phyloP scores from a whole-genome alignment of 768 basidiomycete species.

The Boletus insuetus region DNA sequence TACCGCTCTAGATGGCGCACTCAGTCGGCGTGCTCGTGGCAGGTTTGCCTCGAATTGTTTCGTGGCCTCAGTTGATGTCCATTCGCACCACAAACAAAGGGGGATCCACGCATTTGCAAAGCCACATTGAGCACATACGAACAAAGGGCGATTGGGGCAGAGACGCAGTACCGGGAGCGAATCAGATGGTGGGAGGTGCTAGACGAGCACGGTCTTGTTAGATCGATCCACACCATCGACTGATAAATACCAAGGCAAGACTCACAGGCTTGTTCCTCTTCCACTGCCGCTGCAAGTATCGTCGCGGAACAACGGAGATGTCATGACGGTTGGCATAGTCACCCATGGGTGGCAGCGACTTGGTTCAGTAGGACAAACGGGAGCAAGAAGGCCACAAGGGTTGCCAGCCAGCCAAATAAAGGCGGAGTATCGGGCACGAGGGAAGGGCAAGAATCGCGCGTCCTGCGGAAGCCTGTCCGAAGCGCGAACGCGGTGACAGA shows the following conservation, averaged over 20 bases:
- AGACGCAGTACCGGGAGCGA: constrained; percentile 47
- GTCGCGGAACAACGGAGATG: constrained; percentile 24
- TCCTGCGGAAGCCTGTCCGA: constrained; percentile 26
- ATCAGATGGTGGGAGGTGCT: constrained; percentile 45
- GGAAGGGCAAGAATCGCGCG: constrained; percentile 24
- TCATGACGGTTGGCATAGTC: constrained; percentile 17
- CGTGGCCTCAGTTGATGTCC: constrained; percentile 42
- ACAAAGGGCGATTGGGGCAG: constrained; percentile 40
- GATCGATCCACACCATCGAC: constrained; percentile 10
- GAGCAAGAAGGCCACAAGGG: constrained; percentile 5
- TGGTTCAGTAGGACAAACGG: constrained; percentile 3
- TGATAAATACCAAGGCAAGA: constrained; percentile 10
- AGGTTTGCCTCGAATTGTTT: constrained; percentile 38
- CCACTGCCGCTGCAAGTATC: constrained; percentile 42
- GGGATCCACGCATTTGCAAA: constrained; percentile 48
- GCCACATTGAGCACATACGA: constrained; percentile 46
- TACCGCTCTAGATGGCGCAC: constrained; percentile 24
- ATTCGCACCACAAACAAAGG: constrained; percentile 50
- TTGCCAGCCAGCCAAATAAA: too few relatives aligned
- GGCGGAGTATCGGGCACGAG: constrained; percentile 29
- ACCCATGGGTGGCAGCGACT: constrained; percentile 9
- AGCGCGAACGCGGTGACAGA: constrained; percentile 23
- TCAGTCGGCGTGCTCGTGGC: constrained; percentile 35
- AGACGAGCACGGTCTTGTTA: constrained; percentile 6
- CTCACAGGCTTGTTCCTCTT: constrained; percentile 41